Evolutionary conservation across 1,284 basidiomycete species (phyloP).

Genomic region (Leucoagaricus sp.): DNA sequence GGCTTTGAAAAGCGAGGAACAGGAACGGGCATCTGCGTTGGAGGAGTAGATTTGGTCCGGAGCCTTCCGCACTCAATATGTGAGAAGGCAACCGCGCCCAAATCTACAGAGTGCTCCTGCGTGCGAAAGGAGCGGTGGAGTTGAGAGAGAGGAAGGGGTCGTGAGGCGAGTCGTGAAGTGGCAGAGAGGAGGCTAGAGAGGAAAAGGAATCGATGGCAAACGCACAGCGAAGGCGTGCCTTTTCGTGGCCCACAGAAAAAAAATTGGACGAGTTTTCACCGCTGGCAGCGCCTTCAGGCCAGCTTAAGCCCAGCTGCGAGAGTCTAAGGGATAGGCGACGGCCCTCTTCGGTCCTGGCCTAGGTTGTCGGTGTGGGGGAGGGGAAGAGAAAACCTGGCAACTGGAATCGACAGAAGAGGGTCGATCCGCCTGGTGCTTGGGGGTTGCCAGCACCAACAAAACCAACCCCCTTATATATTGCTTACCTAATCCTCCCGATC

Average conservation of each 20-base stretch:
- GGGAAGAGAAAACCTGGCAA: slow-evolving; percentile 43
- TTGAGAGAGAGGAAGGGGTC: slow-evolving; percentile 42
- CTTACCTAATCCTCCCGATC: slow-evolving; percentile 25
- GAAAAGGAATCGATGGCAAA: slow-evolving; percentile 56
- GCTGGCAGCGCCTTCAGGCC: slow-evolving; percentile 16
- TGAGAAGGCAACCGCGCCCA: slow-evolving; percentile 40
- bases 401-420: slow-evolving; percentile 43
- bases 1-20: slow-evolving; percentile 61
- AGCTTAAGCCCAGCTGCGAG: slow-evolving; percentile 33
- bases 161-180: slow-evolving; percentile 56
- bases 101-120: slow-evolving; percentile 37
- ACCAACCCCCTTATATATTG: slow-evolving; percentile 22
- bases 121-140: slow-evolving; percentile 35
- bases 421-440: slow-evolving; percentile 43
- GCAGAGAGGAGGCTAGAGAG: slow-evolving; percentile 30
- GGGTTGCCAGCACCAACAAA: slow-evolving; percentile 23
- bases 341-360: slow-evolving; percentile 43
- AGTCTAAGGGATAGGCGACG: slow-evolving; percentile 28
- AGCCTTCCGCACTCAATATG: slow-evolving; percentile 40
- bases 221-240: slow-evolving; percentile 92
- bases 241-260: slow-evolving; percentile 47
- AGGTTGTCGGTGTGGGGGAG: slow-evolving; percentile 34
- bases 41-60: slow-evolving; percentile 35
- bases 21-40: slow-evolving; percentile 79
- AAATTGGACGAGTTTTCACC: slow-evolving; percentile 33